Conservation (phyloP, 345 rosid species). For the Durio zibethinus region DNA sequence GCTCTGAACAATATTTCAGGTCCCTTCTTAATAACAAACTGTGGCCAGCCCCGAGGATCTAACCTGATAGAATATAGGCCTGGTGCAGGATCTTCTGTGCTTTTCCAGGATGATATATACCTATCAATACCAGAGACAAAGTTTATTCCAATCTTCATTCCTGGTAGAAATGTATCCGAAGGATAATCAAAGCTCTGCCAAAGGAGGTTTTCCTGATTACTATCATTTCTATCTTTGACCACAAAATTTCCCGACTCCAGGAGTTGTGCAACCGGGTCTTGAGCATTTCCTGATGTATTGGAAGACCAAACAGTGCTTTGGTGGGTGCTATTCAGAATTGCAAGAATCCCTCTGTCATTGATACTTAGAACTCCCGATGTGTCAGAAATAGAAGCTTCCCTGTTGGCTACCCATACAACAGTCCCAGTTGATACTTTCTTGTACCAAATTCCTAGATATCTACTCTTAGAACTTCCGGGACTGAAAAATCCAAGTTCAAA, state of each 20-base stretch:
- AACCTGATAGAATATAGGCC: neutral
- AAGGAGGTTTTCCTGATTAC: constrained; percentile 2
- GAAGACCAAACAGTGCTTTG: neutral
- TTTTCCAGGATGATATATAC: constrained; percentile 27
- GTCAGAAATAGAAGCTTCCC: constrained; percentile 5
- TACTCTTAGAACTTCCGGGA: constrained; percentile 18
- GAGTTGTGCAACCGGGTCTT: constrained; percentile 15
- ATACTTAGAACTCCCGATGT: neutral
- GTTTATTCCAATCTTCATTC: constrained; percentile 41
- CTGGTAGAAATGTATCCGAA: constrained; percentile 37
- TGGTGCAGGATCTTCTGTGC: constrained; percentile 31
- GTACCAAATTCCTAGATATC: constrained; percentile 46
- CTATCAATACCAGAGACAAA: constrained; percentile 15
- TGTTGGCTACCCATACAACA: constrained; percentile 44
- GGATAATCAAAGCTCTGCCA: constrained; percentile 54
- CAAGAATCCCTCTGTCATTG: neutral
- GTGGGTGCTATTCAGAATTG: neutral
- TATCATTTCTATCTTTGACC: constrained; percentile 22
- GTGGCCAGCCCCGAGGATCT: constrained; percentile 24
- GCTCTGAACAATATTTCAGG: constrained; percentile 30
- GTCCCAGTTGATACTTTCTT: constrained; percentile 23
- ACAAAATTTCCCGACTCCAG: constrained; percentile 45
- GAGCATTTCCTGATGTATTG: neutral
- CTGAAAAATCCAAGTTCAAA: constrained; percentile 43
- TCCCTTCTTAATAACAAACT: constrained; percentile 21